Evolutionary conservation across 108 stramenopile genomes (phyloP).

Genomic region (Nannochloropsis granulata): DNA sequence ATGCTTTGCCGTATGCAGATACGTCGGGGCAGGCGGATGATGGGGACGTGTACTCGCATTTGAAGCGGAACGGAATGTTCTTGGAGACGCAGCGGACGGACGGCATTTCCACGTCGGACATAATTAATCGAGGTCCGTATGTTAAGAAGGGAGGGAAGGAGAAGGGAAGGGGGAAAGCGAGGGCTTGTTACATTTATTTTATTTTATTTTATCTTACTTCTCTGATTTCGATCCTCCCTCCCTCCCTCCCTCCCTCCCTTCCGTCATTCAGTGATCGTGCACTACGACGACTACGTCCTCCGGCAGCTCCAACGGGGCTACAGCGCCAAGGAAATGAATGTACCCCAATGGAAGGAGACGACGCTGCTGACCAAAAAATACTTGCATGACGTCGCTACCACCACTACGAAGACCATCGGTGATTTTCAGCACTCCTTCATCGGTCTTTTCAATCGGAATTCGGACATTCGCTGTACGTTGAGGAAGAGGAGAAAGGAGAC

Average conservation of each 20-base stretch:
- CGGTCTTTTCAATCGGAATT: not conserved
- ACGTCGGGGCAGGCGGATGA: slow-evolving; percentile 8
- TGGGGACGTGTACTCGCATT: slow-evolving; percentile 12
- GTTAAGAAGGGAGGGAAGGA: not conserved
- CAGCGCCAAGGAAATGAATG: slow-evolving; percentile 28
- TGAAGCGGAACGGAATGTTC: slow-evolving; percentile 7
- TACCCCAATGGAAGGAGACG: not conserved
- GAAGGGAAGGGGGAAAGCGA: not conserved
- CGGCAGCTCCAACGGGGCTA: slow-evolving; percentile 18
- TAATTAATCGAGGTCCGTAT: slow-evolving; percentile 1
- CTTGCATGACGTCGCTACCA: not conserved
- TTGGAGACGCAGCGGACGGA: slow-evolving; percentile 17
- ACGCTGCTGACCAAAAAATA: not conserved
- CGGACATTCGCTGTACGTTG: not conserved
- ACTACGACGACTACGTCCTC: slow-evolving; percentile 24
- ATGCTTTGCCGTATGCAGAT: slow-evolving; percentile 14
- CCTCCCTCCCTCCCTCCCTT: not conserved
- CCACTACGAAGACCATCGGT: not conserved
- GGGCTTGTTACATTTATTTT: not conserved
- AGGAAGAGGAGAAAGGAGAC: not conserved
- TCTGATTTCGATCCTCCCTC: not conserved
- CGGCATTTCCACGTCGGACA: slow-evolving; percentile 25
- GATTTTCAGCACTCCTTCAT: not conserved
- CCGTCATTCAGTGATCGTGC: not conserved
- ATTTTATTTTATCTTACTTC: not conserved